Base-by-base conservation (phyloP, 1,284 basidiomycete genomes). In the Trichosporon inkin region DNA sequence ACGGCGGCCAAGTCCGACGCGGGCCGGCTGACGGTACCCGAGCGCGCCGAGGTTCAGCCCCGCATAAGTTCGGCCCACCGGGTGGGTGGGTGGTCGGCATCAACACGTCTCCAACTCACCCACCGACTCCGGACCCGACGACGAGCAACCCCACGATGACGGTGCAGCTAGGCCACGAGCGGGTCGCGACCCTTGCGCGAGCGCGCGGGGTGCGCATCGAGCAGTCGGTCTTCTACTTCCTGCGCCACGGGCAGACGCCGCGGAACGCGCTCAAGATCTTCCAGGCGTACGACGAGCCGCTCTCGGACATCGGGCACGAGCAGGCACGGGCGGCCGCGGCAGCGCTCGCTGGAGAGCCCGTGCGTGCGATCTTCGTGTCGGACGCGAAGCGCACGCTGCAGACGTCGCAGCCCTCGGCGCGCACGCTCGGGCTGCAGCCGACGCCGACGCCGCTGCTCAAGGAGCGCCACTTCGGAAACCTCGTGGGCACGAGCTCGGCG, bases 301-400 rank as follows among this genome's bases (percentile, higher is more conserved):
- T 61, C 6, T 40, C 36, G 41, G 52, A 47, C 36, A 7, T 51
- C 6, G 60, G 60, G 14, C 35, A 49, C 10, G 1, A 54, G 44
- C 60, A 61, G 34, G 60, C 60, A 1, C 19, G 22, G 10, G 51
- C n/a, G 3, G 60, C 60, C 0, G 60, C 60, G 1, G 52, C 24
- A 2, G 36, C 53, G 10, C 56, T 61, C 24, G 17, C 56, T 5
- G 1, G 7, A 8, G 56, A 35, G 13, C 37, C 60, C 2, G n/a
- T 52, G 5, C 20, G 34, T 13, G 54, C 56, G 34, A 22, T 61
- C 22, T 22, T n/a, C 36, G 56, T 57, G 10, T 55, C 52, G 8
- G 56, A 61, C 34, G 60, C 60, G 24, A 61, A 41, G 37, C 60
- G 60, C 11, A 61, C 60, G 40, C 60, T 61, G 10, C 60, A 61